Conservation (phyloP, 345 rosid species). For the Citrus cavaleriei region DNA sequence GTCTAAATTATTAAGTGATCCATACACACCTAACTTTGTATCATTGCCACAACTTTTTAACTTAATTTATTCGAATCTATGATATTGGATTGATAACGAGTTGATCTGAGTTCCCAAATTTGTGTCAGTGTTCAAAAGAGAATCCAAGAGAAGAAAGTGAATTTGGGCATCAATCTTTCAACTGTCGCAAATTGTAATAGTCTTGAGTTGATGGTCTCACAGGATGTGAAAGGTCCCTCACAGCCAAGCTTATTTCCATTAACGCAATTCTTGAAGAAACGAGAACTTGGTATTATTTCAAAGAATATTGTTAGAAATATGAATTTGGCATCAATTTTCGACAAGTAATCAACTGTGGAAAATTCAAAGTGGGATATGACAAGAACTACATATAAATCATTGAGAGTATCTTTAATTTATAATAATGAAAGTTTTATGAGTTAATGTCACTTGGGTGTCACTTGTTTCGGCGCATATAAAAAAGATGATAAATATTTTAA, state of each 20-base stretch:
- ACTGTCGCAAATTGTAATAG: neutral
- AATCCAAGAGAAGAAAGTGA: neutral
- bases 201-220: neutral
- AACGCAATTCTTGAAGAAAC: too few relatives aligned
- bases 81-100: neutral
- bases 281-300: too few relatives aligned
- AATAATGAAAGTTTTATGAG: too few relatives aligned
- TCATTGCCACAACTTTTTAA: neutral
- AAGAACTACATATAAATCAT: too few relatives aligned
- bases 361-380: too few relatives aligned
- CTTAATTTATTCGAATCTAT: neutral
- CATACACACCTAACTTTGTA: neutral
- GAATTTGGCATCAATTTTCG: too few relatives aligned
- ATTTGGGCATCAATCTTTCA: neutral
- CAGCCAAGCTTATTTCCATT: too few relatives aligned
- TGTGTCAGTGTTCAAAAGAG: neutral
- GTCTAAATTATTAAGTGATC: neutral
- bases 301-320: too few relatives aligned
- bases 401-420: too few relatives aligned
- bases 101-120: neutral
- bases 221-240: neutral
- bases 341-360: too few relatives aligned
- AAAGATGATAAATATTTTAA: too few relatives aligned
- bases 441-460: too few relatives aligned
- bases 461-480: rapidly evolving